Conservation (phyloP, 2,329 filamentous ascomycete species). For the Fusarium devonianum region DNA sequence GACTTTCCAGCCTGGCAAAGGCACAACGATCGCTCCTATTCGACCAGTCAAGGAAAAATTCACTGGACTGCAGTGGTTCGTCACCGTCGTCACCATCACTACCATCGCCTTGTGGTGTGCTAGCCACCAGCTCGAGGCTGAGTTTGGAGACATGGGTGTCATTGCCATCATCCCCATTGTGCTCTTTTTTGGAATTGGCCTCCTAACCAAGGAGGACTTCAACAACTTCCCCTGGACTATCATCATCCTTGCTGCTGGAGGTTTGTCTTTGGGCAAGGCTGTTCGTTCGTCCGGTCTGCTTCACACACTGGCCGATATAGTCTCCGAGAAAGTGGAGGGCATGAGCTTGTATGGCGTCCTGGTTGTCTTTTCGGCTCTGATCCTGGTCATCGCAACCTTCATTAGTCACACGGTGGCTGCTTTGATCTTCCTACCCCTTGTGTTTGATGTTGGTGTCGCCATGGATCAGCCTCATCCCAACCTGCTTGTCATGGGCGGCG, state of each 20-base stretch:
- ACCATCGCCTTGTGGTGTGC: constrained; percentile 95
- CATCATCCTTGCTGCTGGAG: constrained; percentile 95
- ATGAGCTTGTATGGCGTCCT: constrained; percentile 87
- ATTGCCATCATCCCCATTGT: constrained; percentile 96
- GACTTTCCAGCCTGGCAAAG: constrained; percentile 84
- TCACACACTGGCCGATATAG: constrained; percentile 82
- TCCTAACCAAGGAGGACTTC: constrained; percentile 98
- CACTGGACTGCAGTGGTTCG: constrained; percentile 90
- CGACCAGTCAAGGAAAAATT: constrained; percentile 89
- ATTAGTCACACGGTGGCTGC: constrained; percentile 98
- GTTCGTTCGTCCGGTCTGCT: constrained; percentile 93
- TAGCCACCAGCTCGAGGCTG: constrained; percentile 82
- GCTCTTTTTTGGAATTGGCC: constrained; percentile 94
- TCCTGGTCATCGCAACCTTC: constrained; percentile 93
- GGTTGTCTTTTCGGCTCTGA: constrained; percentile 83
- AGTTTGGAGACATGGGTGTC: constrained; percentile 98
- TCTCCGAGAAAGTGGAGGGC: constrained; percentile 76
- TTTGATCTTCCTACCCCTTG: constrained; percentile 90
- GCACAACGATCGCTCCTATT: constrained; percentile 90
- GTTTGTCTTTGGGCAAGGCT: constrained; percentile 89
- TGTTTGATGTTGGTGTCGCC: constrained; percentile 80
- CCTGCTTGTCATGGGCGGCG: constrained; percentile 90
- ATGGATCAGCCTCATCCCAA: constrained; percentile 95
- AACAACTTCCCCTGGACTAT: constrained; percentile 99
- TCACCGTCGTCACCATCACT: constrained; percentile 78